Conservation (phyloP, 768 basidiomycete genomes). For the Russula dissimulans region DNA sequence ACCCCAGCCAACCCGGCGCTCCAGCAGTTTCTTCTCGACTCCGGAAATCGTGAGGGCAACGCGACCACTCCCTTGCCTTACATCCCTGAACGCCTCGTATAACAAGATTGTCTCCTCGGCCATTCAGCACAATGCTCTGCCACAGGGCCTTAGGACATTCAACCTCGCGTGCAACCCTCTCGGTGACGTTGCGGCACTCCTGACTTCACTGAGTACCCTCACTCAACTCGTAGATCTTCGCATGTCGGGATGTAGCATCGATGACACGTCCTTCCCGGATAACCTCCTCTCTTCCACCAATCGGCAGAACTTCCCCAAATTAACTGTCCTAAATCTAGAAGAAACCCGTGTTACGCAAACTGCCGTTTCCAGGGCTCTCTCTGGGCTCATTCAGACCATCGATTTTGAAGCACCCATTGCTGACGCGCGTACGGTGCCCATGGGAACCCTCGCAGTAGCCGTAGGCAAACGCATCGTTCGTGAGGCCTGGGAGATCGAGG, state of each 20-base stretch:
- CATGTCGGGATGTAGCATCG: constrained; percentile 33
- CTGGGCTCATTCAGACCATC: constrained; percentile 40
- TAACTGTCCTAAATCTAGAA: constrained; percentile 55
- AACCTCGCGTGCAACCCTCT: constrained; percentile 65
- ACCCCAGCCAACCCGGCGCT: constrained; percentile 25
- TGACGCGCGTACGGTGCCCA: constrained; percentile 20
- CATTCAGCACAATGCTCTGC: constrained; percentile 45
- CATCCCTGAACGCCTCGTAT: constrained; percentile 53
- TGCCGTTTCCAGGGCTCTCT: constrained; percentile 37
- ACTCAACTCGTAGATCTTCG: constrained; percentile 14
- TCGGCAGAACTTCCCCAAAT: constrained; percentile 36
- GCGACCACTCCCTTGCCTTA: constrained; percentile 55
- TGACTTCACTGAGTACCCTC: constrained; percentile 9
- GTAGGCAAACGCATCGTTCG: constrained; percentile 64
- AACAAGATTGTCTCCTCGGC: constrained; percentile 51
- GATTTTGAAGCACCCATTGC: constrained; percentile 47
- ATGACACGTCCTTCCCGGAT: constrained; percentile 49
- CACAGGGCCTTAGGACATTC: constrained; percentile 45
- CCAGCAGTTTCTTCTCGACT: constrained; percentile 50
- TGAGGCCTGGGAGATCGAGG: constrained; percentile 75
- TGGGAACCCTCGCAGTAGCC: constrained; percentile 29
- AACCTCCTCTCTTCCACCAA: constrained; percentile 20
- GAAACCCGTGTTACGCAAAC: constrained; percentile 50
- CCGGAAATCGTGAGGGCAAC: constrained; percentile 53
- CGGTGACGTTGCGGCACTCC: constrained; percentile 24